Evolutionary conservation across 2,329 filamentous ascomycete genomes (phyloP), one percentile per base, ranked within the genome.

Genomic region (Cyclaneusma minus): DNA sequence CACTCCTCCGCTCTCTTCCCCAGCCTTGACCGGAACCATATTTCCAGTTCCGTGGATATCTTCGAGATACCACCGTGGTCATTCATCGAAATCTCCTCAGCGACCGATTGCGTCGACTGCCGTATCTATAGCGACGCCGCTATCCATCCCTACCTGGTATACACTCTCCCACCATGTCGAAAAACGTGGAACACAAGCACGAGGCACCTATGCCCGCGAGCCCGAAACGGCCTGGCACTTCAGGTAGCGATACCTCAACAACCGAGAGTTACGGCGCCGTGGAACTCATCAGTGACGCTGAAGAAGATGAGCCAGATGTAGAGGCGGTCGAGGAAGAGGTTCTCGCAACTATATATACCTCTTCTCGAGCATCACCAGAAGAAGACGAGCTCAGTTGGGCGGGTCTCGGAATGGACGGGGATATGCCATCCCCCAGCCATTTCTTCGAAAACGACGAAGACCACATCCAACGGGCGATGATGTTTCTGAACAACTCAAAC

Each of bases 291-390:
- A 80, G 68, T 38, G 80, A 85, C 40, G 75, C 70, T 7, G 80
- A 85, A 35, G 75, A 82, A 36, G 80, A 87, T 48, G 76, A 87
- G 49, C 69, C 79, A 37, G 69, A 80, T 60, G 69, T 87, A 29
- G 67, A 78, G 44, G 68, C 73, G 60, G 64, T 71, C 58, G 81
- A 89, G 64, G 80, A 84, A 56, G 48, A 44, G 15, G 43, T 49
- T 21, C 48, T 45, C 19, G 45, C 51, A 24, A 45, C 27, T 24
- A 25, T 22, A 16, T 16, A 21, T 22, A 14, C 25, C 15, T 38
- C 34, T 35, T 37, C 44, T 45, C 43, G 39, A 32, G 40, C 42
- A 16, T 27, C 39, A 11, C 40, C 45, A 16, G 47, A 43, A 15
- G 55, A 58, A 15, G 60, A 62, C n/a, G 53, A 47, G 30, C 47